Evolutionary conservation across 2,329 filamentous ascomycete species (phyloP), one percentile per base, ranked within the genome.

Genomic region (Pseudofabraea citricarpa): DNA sequence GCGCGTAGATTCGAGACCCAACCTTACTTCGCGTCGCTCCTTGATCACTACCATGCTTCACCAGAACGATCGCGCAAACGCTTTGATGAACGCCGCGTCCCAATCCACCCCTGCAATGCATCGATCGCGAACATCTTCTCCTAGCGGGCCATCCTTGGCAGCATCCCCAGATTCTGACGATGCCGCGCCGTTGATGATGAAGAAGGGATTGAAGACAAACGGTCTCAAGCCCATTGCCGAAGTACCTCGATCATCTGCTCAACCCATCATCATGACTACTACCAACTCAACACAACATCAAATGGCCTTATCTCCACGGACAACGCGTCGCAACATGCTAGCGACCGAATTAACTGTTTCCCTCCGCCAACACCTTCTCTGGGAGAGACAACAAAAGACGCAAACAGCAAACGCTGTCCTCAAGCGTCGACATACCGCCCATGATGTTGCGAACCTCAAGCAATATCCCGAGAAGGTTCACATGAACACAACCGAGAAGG

Each of bases 341-440:
- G 85, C 88, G 7, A 94, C 88, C 0, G 93, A 98, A 69, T 73
- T 98, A 43, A 96, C 91, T 2, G 90, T 95, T 63, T 95, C 89
- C 18, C 81, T 98, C 3, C 82, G 93, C 18, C 87, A 90, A 55
- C 87, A 96, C 57, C 81, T 98, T 13, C 77, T 97, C 13, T 95
- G 89, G 87, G 93, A 98, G 64, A 85, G 93, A 41, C 89, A 95
- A 60, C 91, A 97, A 61, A 95, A 93, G 75, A 89, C 88, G 46
- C 85, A 87, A 24, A 91, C 89, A 6, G 87, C 84, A 57, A 90
- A 91, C 51, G 89, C 90, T 1, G 87, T 91, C 43, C 75, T 95
- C 45, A 94, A 95, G 73, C 81, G 91, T 50, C 77, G 89, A 47
- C 90, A 96, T 63, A 95, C 90, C 6, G 87, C 91, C 2, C 87